These are phyloP conservation scores for Fusarium sp. DNA, from an alignment of 2,329 filamentous ascomycete genomes.

Conservation along the genomic window DNA sequence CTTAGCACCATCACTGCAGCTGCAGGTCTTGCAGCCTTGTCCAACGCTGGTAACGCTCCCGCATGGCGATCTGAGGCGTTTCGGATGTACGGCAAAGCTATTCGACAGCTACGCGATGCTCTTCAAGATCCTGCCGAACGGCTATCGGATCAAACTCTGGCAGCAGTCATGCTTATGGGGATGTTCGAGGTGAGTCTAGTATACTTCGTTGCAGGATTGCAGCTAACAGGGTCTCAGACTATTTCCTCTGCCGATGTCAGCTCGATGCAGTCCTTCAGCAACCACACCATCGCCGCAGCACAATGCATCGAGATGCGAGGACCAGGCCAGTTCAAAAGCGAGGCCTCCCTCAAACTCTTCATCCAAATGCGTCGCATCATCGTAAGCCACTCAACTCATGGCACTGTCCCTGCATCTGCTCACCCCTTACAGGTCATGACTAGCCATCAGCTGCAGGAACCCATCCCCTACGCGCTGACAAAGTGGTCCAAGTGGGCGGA, in stretches of 20 bases:
- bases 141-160: slow-evolving; percentile 31
- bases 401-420: background rate
- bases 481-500: slow-evolving; percentile 34
- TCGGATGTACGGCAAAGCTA: slow-evolving; percentile 23
- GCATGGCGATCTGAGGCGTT: slow-evolving; percentile 28
- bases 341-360: slow-evolving; percentile 23
- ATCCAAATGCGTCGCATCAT: slow-evolving; percentile 33
- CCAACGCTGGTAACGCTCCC: slow-evolving; percentile 24
- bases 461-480: slow-evolving; percentile 27
- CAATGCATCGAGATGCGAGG: slow-evolving; percentile 36
- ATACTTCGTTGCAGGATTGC: rapidly evolving
- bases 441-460: slow-evolving; percentile 38
- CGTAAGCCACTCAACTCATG: slow-evolving; percentile 2
- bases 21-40: slow-evolving; percentile 33
- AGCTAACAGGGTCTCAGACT: slow-evolving; percentile 1
- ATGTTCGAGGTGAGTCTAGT: slow-evolving; percentile 23
- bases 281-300: slow-evolving; percentile 35
- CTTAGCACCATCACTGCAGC: slow-evolving; percentile 28
- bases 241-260: slow-evolving; percentile 23
- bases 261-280: slow-evolving; percentile 33
- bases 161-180: slow-evolving; percentile 35
- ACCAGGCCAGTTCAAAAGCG: slow-evolving; percentile 25
- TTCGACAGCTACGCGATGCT: slow-evolving; percentile 16
- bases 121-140: slow-evolving; percentile 18
- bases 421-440: slow-evolving; percentile 21